phyloP scores from a whole-genome alignment of 257 asterid genomes.

The Solanum piurae region DNA sequence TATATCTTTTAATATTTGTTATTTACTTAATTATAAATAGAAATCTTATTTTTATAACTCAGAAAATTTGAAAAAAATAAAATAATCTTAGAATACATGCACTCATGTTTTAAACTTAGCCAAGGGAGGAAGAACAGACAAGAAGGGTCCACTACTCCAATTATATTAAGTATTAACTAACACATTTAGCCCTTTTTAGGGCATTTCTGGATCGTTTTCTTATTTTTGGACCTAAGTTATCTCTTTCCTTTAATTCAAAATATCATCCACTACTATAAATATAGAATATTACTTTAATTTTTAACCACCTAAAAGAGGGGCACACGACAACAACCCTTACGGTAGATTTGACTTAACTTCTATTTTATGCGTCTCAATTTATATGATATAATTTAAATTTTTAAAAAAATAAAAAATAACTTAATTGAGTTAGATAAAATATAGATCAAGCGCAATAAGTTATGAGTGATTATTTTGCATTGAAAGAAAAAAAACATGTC shows the following conservation, averaged over 20 bases:
- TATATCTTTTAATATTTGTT: too few relatives aligned
- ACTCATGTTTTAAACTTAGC: too few relatives aligned
- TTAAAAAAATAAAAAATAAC: too few relatives aligned
- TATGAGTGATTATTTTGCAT: too few relatives aligned
- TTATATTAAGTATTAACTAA: not conserved
- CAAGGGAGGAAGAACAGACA: constrained; percentile 28
- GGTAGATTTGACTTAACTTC: not conserved
- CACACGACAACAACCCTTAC: not conserved
- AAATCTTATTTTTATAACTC: too few relatives aligned
- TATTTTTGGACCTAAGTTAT: not conserved
- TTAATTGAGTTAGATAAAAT: too few relatives aligned
- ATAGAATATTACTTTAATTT: not conserved
- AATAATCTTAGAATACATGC: too few relatives aligned
- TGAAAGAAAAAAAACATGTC: too few relatives aligned
- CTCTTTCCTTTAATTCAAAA: not conserved
- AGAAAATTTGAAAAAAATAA: too few relatives aligned
- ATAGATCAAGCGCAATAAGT: too few relatives aligned
- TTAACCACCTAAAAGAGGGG: not conserved
- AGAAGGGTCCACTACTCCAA: constrained; percentile 23
- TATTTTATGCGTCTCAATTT: not conserved
- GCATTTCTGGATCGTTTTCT: not conserved
- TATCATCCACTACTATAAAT: not conserved
- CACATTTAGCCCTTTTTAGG: not conserved
- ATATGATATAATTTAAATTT: too few relatives aligned
- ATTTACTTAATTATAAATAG: too few relatives aligned